Base-by-base conservation (phyloP, 139 green algal genomes). In the Chlorella sp. region DNA sequence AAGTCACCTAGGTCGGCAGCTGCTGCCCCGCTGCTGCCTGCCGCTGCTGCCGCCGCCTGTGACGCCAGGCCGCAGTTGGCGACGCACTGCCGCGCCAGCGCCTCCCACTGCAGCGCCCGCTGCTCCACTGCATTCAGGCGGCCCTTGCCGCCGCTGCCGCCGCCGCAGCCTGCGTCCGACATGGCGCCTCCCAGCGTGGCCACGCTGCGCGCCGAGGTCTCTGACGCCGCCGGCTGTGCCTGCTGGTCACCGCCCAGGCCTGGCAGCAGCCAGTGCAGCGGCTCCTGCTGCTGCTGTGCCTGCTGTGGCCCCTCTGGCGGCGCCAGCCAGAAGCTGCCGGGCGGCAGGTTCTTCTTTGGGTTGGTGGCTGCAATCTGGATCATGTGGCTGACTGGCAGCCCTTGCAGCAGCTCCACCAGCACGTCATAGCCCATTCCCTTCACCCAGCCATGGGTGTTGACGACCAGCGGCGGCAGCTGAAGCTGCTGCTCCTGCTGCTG, bases 371-470 rank as follows among this genome's bases (percentile, higher is more conserved):
- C 69, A 25, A 96, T 60, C 78, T 92, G 65, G 25, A 95, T 51
- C n/a, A 93, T 34, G 78, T 96, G 93, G 6, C 81, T 93, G 20
- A 86, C 68, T 18, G 92, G 92, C 21, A 91, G 26, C n/a, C 39
- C 23, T 0, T 67, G 44, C 38, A 97, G 80, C 32, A 94, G 38
- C 65, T 93, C 87, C 0, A 68, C 64, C 62, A 97, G 83, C 28
- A 97, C 63, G 26, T 98, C 94, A 55, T 95, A 87, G 1, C 95
- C 95, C 15, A 96, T 34, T 0, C 95, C 95, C 69, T 92, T 88
- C 47, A 97, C 86, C 95, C 95, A 98, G 79, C 95, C 95, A 74
- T 93, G 91, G 9, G 92, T 96, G 84, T 98, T 98, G 79, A 98
- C 80, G 18, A 98, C 90, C 44, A 98, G 75, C 1, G 95, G 94